A percentile compares a stretch with the other conserved stretches of the same genome.
These are phyloP conservation scores for Lagenidium sp. DNA, from an alignment of 352 stramenopile genomes.

Conservation along the genomic window DNA sequence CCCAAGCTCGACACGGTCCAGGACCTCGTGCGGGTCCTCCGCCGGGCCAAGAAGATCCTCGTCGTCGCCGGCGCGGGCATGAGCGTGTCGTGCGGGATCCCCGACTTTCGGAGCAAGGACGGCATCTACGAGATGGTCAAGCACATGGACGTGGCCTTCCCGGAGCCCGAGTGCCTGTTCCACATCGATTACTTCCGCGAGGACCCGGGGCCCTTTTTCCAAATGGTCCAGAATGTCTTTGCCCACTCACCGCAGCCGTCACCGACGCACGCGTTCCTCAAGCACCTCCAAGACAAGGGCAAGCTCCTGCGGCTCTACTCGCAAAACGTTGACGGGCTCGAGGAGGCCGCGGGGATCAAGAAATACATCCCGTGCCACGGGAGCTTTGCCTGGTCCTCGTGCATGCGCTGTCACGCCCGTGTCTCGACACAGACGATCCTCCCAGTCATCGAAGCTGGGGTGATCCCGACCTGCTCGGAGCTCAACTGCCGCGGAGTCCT, in stretches of 20 bases:
- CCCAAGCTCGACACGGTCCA: constrained; percentile 34
- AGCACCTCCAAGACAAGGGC: constrained; percentile 83
- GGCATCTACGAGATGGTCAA: constrained; percentile 81
- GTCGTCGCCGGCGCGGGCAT: constrained; percentile 92
- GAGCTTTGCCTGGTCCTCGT: constrained; percentile 85
- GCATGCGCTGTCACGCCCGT: constrained; percentile 79
- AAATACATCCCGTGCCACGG: constrained; percentile 94
- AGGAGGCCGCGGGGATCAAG: constrained; percentile 87
- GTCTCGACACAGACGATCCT: constrained; percentile 44
- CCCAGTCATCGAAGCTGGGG: constrained; percentile 61
- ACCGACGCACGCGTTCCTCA: constrained; percentile 93
- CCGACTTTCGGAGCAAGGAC: constrained; percentile 94
- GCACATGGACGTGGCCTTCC: constrained; percentile 82
- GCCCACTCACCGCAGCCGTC: constrained; percentile 76
- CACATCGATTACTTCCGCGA: constrained; percentile 96
- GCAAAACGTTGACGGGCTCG: constrained; percentile 98
- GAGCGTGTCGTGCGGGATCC: constrained; percentile 95
- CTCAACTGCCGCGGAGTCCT: constrained; percentile 87
- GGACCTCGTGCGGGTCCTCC: constrained; percentile 65
- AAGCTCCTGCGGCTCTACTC: constrained; percentile 93
- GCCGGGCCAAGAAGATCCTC: constrained; percentile 80
- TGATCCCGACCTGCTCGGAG: constrained; percentile 58
- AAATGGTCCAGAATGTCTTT: constrained; percentile 86
- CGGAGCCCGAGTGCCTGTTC: constrained; percentile 97
- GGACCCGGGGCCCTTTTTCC: constrained; percentile 95